Conservation (phyloP, 495 filamentous ascomycete species). For the Sporormia fimetaria region DNA sequence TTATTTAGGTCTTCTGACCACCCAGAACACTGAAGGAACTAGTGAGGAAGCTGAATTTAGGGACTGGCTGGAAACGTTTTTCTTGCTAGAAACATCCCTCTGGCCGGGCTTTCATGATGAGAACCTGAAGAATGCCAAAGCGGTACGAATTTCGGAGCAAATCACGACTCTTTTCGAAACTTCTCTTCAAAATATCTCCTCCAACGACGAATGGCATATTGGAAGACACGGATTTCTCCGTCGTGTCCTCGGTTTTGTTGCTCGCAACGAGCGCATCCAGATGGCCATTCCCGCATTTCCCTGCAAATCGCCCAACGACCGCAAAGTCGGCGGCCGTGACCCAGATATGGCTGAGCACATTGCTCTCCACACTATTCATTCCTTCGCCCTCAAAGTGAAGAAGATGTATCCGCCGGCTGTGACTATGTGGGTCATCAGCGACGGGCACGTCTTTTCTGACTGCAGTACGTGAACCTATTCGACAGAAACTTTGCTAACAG, state of each 20-base stretch:
- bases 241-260: slow-evolving; percentile 4
- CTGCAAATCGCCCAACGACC: slow-evolving; percentile 39
- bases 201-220: neutral
- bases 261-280: slow-evolving; percentile 9
- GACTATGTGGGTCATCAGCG: slow-evolving; percentile 37
- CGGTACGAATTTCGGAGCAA: no score
- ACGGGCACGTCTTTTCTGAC: slow-evolving; percentile 38
- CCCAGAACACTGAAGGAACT: no score
- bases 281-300: slow-evolving; percentile 40
- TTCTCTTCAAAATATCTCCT: neutral
- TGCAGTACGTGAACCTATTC: slow-evolving; percentile 36
- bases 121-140: no score
- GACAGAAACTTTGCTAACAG: slow-evolving; percentile 31
- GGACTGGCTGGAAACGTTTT: no score
- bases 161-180: neutral
- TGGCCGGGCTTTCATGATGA: no score
- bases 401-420: slow-evolving; percentile 38
- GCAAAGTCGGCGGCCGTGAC: slow-evolving; percentile 36
- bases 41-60: no score
- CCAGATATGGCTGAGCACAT: slow-evolving; percentile 41
- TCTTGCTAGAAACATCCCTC: no score
- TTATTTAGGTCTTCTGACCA: no score
- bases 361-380: slow-evolving; percentile 35
- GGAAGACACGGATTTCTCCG: slow-evolving; percentile 2
- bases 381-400: slow-evolving; percentile 34